Conservation (phyloP, 169 alveolate genomes). For the Plasmodium fragile region DNA sequence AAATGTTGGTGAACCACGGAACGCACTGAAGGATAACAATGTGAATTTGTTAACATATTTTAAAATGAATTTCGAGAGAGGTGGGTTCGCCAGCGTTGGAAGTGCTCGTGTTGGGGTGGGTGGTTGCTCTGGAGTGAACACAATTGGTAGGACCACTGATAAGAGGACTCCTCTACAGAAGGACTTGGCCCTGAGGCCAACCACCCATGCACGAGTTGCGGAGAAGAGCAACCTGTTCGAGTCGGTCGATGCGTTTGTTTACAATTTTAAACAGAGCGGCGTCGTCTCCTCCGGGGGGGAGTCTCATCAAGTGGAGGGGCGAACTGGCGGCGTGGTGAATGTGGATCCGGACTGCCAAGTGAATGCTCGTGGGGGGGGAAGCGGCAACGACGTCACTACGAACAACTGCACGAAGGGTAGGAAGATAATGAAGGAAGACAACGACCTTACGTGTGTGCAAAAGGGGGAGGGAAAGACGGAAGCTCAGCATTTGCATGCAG, state of each 20-base stretch:
- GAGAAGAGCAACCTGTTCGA: slow-evolving; percentile 18
- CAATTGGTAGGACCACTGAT: background rate
- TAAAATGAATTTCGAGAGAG: slow-evolving; percentile 21
- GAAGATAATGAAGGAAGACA: background rate
- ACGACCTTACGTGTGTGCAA: background rate
- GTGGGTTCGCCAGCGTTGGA: background rate
- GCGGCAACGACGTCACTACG: background rate
- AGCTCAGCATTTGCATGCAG: background rate
- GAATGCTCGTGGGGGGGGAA: background rate
- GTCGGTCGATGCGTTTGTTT: slow-evolving; percentile 23
- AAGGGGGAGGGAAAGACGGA: background rate
- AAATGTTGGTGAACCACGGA: background rate
- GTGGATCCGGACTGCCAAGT: background rate
- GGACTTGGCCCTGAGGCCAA: background rate
- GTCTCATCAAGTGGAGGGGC: background rate
- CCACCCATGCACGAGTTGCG: background rate
- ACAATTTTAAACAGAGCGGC: background rate
- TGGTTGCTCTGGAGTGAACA: background rate
- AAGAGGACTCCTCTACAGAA: background rate
- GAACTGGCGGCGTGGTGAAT: background rate
- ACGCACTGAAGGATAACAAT: background rate
- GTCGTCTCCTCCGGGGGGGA: background rate
- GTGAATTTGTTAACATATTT: slow-evolving; percentile 1
- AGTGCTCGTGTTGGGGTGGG: background rate
- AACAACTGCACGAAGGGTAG: background rate